These are phyloP conservation scores for Fragilariopsis cylindrus DNA, from an alignment of 108 stramenopile genomes.

Conservation along the genomic window DNA sequence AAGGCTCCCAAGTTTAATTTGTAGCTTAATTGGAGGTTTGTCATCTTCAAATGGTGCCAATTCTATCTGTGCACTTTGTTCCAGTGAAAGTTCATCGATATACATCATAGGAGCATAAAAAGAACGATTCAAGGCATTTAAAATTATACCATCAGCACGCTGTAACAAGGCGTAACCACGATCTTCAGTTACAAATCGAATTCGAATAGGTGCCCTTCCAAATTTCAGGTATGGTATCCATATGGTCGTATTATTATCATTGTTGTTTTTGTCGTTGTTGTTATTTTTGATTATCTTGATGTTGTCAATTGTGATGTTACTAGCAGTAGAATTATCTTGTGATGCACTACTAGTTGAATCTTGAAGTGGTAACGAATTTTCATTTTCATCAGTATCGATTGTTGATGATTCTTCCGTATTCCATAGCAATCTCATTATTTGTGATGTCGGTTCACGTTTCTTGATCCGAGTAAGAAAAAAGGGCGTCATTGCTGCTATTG, in stretches of 20 bases:
- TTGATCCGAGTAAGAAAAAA: constrained; percentile 32
- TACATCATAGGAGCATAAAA: constrained; percentile 41
- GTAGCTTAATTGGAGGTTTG: constrained; percentile 41
- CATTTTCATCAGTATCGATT: background rate
- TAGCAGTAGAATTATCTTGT: background rate
- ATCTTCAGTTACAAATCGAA: constrained; percentile 48
- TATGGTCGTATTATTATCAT: constrained; percentile 7
- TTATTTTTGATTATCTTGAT: background rate
- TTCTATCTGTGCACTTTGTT: constrained; percentile 34
- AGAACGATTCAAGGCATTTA: constrained; percentile 33
- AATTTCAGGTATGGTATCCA: constrained; percentile 49
- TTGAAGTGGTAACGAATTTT: too few relatives aligned
- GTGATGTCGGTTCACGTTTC: constrained; percentile 13
- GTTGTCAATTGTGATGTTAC: background rate
- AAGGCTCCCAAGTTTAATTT: constrained; percentile 34
- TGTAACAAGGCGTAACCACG: constrained; percentile 29
- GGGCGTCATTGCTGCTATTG: constrained; percentile 1
- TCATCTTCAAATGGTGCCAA: constrained; percentile 43
- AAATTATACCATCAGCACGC: constrained; percentile 32
- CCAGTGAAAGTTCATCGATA: constrained; percentile 46
- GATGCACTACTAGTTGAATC: too few relatives aligned
- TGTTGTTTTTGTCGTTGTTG: background rate
- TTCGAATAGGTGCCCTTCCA: constrained; percentile 30
- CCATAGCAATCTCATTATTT: background rate
- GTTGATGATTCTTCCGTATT: constrained; percentile 6